phyloP scores from a whole-genome alignment of 2,329 filamentous ascomycete species.

The Diaporthe humulicola region DNA sequence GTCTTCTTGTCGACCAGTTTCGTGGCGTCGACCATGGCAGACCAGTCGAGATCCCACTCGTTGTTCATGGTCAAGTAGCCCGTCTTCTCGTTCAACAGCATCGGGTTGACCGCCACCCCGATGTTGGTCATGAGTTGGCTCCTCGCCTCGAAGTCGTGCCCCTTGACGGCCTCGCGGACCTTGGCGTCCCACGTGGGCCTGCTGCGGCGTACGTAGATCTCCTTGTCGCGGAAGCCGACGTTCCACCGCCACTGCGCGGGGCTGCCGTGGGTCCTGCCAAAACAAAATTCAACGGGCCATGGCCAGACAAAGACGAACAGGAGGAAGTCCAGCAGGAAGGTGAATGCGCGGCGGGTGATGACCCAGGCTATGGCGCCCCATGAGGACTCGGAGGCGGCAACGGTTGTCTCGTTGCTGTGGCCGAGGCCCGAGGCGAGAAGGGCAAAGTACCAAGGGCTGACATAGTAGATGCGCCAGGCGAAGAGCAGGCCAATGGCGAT shows the following conservation, averaged over 20 bases:
- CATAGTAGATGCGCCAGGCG: constrained; percentile 75
- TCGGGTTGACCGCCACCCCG: constrained; percentile 76
- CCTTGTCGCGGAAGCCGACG: constrained; percentile 82
- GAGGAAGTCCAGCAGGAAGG: constrained; percentile 81
- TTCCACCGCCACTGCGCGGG: constrained; percentile 80
- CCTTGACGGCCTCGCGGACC: constrained; percentile 65
- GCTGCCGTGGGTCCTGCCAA: constrained; percentile 68
- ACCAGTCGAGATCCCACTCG: constrained; percentile 91
- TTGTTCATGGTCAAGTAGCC: constrained; percentile 88
- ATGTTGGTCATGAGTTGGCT: constrained; percentile 74
- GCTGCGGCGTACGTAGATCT: constrained; percentile 86
- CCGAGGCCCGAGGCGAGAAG: constrained; percentile 76
- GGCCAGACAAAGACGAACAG: constrained; percentile 77
- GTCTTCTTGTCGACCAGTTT: constrained; percentile 75
- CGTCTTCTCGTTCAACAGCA: constrained; percentile 81
- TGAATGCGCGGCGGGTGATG: constrained; percentile 70
- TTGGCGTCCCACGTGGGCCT: constrained; percentile 76
- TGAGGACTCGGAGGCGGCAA: constrained; percentile 69
- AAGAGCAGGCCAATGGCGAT: constrained; percentile 74
- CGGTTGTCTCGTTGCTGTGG: constrained; percentile 74
- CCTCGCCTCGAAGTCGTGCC: constrained; percentile 60
- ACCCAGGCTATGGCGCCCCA: constrained; percentile 70
- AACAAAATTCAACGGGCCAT: constrained; percentile 81
- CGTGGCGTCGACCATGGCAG: constrained; percentile 81
- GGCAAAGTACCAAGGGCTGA: constrained; percentile 79